Conservation (phyloP, 495 filamentous ascomycete species). For the Aspergillus carlsbadensis region DNA sequence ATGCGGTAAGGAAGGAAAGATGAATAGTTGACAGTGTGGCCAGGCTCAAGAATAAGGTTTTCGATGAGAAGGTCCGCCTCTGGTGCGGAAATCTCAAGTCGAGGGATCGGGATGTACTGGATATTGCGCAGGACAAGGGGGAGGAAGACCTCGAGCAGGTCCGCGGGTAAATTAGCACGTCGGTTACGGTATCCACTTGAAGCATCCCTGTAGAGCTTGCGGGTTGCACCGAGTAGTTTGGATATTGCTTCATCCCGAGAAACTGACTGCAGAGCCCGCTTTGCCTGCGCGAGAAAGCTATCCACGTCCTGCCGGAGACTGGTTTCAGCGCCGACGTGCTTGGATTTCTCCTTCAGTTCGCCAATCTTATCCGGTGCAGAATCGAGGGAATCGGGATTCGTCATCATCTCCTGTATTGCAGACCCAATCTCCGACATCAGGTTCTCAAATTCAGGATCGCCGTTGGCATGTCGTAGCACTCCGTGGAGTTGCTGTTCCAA, state of each 20-base stretch:
- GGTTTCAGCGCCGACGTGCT: slow-evolving; percentile 60
- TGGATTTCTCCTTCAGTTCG: slow-evolving; percentile 66
- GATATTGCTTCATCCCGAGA: slow-evolving; percentile 66
- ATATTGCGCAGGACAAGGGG: slow-evolving; percentile 73
- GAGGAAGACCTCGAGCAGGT: slow-evolving; percentile 74
- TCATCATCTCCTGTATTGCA: slow-evolving; percentile 78
- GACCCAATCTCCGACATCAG: slow-evolving; percentile 69
- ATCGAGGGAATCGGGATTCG: slow-evolving; percentile 79
- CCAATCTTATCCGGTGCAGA: slow-evolving; percentile 67
- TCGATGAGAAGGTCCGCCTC: slow-evolving; percentile 83
- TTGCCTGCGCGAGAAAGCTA: slow-evolving; percentile 65
- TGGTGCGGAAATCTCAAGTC: slow-evolving; percentile 79
- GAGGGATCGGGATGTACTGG: slow-evolving; percentile 84
- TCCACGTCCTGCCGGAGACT: slow-evolving; percentile 72
- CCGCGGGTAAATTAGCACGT: slow-evolving; percentile 70
- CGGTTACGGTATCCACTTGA: slow-evolving; percentile 55
- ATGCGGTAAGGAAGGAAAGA: slow-evolving; percentile 89
- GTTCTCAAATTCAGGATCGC: slow-evolving; percentile 80
- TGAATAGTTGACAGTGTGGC: slow-evolving; percentile 75
- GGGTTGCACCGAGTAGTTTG: slow-evolving; percentile 62
- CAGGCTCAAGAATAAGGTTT: slow-evolving; percentile 88
- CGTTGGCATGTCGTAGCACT: slow-evolving; percentile 70
- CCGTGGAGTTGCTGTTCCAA: slow-evolving; percentile 64
- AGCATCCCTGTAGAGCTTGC: slow-evolving; percentile 63
- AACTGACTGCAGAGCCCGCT: slow-evolving; percentile 65